A percentile compares a stretch with the other conserved stretches of the same genome.
These are phyloP conservation scores for Pseudonectria foliicola DNA, from an alignment of 2,329 filamentous ascomycete genomes.

Conservation along the genomic window DNA sequence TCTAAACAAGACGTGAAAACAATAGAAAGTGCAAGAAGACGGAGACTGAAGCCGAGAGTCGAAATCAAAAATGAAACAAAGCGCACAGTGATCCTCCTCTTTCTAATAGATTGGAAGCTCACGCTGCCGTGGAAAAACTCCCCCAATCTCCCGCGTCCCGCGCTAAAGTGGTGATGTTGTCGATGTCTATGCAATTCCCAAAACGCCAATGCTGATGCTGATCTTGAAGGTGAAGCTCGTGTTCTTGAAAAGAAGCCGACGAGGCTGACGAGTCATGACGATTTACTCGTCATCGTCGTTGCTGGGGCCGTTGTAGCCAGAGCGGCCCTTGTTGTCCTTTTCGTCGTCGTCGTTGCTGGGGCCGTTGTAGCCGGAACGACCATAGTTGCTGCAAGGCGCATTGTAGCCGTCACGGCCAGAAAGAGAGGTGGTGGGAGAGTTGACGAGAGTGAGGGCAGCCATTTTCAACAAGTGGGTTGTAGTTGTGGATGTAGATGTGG, in stretches of 20 bases:
- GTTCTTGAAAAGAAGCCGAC: neutral
- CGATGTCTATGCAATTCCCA: neutral
- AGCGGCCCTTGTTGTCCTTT: constrained; percentile 29
- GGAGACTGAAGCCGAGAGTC: too few species aligned
- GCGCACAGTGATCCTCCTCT: too few species aligned
- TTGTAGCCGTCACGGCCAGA: constrained; percentile 19
- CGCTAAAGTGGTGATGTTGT: neutral
- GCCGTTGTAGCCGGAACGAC: constrained; percentile 33
- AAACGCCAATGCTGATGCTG: constrained; percentile 1
- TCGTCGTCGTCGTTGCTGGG: constrained; percentile 24
- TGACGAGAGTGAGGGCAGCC: constrained; percentile 22
- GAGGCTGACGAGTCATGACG: neutral
- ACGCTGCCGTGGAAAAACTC: too few species aligned
- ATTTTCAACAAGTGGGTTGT: constrained; percentile 14
- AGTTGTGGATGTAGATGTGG: constrained; percentile 1
- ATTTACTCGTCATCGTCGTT: constrained; percentile 26
- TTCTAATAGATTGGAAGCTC: too few species aligned
- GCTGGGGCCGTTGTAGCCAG: constrained; percentile 33
- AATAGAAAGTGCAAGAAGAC: constrained; percentile 7
- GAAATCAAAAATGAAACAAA: neutral
- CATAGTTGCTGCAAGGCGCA: constrained; percentile 23
- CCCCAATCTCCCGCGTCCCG: too few species aligned
- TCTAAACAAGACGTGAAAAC: too few species aligned
- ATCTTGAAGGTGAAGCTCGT: too few species aligned
- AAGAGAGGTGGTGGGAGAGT: constrained; percentile 17